Evolutionary conservation across 768 basidiomycete genomes (phyloP).

Genomic region (Phlebiopsis flavidoalba): DNA sequence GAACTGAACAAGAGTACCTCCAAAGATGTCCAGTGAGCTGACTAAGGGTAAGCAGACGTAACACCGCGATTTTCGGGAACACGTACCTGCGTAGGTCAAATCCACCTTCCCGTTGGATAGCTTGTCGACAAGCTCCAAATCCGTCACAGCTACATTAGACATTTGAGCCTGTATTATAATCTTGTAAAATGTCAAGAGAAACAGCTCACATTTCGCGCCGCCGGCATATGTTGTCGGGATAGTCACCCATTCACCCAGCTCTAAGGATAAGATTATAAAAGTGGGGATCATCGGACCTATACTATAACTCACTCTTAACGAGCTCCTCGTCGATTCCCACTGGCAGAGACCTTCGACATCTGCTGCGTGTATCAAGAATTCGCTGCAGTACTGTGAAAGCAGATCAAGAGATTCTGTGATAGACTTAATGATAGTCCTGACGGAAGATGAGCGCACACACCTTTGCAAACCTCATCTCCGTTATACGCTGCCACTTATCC

Average conservation of each 20-base stretch:
- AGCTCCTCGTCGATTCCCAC: constrained; percentile 91
- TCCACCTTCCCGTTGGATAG: constrained; percentile 84
- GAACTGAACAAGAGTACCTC: constrained; percentile 59
- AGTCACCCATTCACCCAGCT: constrained; percentile 83
- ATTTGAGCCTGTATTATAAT: background rate
- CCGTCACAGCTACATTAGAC: constrained; percentile 55
- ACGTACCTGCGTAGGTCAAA: constrained; percentile 73
- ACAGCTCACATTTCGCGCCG: constrained; percentile 75
- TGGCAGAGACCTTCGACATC: constrained; percentile 97
- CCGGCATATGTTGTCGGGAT: constrained; percentile 97
- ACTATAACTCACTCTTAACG: constrained; percentile 55
- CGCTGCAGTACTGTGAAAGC: constrained; percentile 83
- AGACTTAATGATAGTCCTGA: background rate
- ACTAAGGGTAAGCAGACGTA: background rate
- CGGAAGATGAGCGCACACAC: constrained; percentile 31
- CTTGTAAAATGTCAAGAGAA: background rate
- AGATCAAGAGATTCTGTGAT: constrained; percentile 67
- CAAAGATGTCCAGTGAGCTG: constrained; percentile 68
- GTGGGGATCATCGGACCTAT: background rate
- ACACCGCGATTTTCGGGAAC: background rate
- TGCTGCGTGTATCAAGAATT: constrained; percentile 95
- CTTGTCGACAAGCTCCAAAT: constrained; percentile 73
- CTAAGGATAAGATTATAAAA: constrained; percentile 33
- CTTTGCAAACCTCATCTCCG: constrained; percentile 88
- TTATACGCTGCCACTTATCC: constrained; percentile 98